Conservation (phyloP, 768 basidiomycete genomes). For the Dioszegia crocea region DNA sequence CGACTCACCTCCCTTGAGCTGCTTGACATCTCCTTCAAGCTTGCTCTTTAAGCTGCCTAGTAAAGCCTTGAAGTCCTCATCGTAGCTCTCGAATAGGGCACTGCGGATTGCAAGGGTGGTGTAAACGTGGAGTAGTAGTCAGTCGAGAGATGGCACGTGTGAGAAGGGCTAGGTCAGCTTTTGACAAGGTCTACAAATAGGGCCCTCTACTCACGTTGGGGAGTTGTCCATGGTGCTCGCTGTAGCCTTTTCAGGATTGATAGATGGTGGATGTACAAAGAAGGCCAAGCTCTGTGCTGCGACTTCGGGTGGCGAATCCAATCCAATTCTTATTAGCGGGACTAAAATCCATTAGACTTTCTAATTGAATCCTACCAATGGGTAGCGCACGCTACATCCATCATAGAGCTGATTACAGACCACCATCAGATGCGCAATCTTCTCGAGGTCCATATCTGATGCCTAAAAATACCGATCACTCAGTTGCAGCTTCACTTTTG, state of each 20-base stretch:
- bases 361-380: too few relatives aligned
- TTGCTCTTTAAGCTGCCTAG: conserved; percentile 69
- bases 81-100: conserved; percentile 59
- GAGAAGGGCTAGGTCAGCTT: conserved; percentile 8
- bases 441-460: too few relatives aligned
- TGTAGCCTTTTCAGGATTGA: too few relatives aligned
- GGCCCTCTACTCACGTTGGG: conserved; percentile 38
- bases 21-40: conserved; percentile 66
- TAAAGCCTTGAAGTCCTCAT: conserved; percentile 84
- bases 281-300: too few relatives aligned
- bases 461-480: too few relatives aligned
- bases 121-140: conserved; percentile 22
- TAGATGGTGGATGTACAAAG: too few relatives aligned
- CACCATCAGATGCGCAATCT: too few relatives aligned
- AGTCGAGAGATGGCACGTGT: conserved; percentile 38
- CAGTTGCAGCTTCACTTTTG: too few relatives aligned
- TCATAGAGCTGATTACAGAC: too few relatives aligned
- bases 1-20: conserved; percentile 65
- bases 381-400: too few relatives aligned
- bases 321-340: too few relatives aligned
- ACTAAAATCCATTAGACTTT: too few relatives aligned
- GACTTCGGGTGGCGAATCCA: not conserved
- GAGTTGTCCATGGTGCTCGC: conserved; percentile 45
- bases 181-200: not conserved
- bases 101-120: conserved; percentile 14